Conservation (phyloP, 1,284 basidiomycete genomes). For the Heterobasidion occidentale region DNA sequence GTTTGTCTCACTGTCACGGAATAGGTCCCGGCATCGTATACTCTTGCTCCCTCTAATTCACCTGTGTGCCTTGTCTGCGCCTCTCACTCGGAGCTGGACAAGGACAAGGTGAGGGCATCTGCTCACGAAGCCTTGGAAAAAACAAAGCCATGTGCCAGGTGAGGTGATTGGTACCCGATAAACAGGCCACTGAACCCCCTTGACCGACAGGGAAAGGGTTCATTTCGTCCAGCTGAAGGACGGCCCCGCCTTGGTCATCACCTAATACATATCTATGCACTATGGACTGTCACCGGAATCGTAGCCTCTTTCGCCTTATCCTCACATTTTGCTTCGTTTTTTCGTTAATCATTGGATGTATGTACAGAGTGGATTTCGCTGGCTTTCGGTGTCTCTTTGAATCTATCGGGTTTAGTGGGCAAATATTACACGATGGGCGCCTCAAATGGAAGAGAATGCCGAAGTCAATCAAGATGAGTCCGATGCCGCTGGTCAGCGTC, state of each 20-base stretch:
- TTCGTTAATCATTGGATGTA: not conserved
- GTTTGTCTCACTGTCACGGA: not conserved
- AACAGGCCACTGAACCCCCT: not conserved
- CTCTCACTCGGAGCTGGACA: slow-evolving; percentile 32
- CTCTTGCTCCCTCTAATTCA: slow-evolving; percentile 53
- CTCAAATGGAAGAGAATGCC: too few relatives aligned
- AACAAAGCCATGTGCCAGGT: slow-evolving; percentile 39
- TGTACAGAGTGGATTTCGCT: not conserved
- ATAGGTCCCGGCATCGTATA: slow-evolving; percentile 54
- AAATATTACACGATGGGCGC: too few relatives aligned
- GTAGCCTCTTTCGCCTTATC: not conserved
- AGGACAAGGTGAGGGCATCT: slow-evolving; percentile 31
- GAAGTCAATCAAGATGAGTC: too few relatives aligned
- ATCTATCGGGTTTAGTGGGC: too few relatives aligned
- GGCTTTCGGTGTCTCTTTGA: too few relatives aligned
- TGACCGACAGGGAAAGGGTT: slow-evolving; percentile 35
- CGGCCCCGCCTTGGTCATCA: slow-evolving; percentile 50
- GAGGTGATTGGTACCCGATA: slow-evolving; percentile 11
- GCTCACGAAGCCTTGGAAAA: slow-evolving; percentile 38
- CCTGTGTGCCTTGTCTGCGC: slow-evolving; percentile 49
- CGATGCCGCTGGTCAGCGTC: not conserved
- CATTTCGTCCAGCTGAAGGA: slow-evolving; percentile 42
- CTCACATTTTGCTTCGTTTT: not conserved
- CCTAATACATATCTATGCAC: slow-evolving; percentile 18
- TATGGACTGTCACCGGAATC: not conserved